A percentile compares a stretch with the other conserved stretches of the same genome.
Evolutionary conservation across 164 flowering plant genomes (phyloP).

Genomic region (Santalum album): DNA sequence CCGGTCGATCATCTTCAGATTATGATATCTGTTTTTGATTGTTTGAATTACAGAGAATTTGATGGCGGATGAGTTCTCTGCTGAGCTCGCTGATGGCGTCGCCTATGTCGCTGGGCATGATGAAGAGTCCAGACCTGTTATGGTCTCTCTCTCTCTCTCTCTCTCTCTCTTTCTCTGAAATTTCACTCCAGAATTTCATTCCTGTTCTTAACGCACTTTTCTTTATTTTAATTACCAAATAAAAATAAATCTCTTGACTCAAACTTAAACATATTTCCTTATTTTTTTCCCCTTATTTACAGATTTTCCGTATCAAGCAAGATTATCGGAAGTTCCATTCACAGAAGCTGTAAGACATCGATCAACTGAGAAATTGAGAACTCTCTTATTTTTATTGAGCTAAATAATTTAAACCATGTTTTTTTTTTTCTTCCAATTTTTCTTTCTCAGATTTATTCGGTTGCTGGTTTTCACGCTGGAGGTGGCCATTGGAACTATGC

Average conservation of each 20-base stretch:
- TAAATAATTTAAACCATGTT: background rate
- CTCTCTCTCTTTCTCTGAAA: no score
- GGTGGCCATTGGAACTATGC: constrained; percentile 82
- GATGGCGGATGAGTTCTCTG: constrained; percentile 93
- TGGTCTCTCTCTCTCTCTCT: constrained; percentile 49
- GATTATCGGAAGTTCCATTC: constrained; percentile 91
- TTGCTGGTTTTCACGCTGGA: constrained; percentile 87
- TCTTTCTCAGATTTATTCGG: constrained; percentile 52
- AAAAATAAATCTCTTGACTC: background rate
- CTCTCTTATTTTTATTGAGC: no score
- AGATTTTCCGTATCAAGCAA: constrained; percentile 93
- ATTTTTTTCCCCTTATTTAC: constrained; percentile 8
- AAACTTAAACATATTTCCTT: no score
- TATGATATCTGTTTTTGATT: constrained; percentile 10
- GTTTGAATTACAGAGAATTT: constrained; percentile 44
- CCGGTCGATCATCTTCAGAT: background rate
- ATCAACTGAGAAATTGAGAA: no score
- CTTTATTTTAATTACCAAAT: background rate
- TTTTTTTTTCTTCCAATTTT: no score
- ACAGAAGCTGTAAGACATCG: constrained; percentile 57
- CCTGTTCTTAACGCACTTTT: background rate
- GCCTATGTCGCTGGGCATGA: constrained; percentile 92
- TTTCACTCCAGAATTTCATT: no score
- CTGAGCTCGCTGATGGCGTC: constrained; percentile 85
- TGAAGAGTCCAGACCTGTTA: constrained; percentile 71